Conservation (phyloP, 106 monocot genomes). For the Hemerocallis citrina region DNA sequence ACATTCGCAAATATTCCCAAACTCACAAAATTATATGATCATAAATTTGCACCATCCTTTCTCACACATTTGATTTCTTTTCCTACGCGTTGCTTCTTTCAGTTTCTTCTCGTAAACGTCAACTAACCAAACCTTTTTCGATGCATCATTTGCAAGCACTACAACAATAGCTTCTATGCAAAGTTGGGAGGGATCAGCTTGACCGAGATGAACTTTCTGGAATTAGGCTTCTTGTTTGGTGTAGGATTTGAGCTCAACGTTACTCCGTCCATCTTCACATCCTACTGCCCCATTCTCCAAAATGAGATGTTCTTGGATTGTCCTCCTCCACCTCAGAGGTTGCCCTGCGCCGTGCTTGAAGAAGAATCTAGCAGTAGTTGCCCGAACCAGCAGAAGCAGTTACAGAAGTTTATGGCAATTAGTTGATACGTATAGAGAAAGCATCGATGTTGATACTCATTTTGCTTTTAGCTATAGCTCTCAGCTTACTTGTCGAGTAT, state of each 20-base stretch:
- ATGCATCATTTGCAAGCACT: slow-evolving; percentile 26
- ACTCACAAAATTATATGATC: too few relatives aligned
- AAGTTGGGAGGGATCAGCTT: slow-evolving; percentile 68
- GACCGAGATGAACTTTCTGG: slow-evolving; percentile 68
- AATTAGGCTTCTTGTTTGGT: slow-evolving; percentile 69
- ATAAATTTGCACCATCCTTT: too few relatives aligned
- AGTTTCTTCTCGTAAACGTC: neutral
- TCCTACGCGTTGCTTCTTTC: neutral
- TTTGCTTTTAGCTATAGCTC: too few relatives aligned
- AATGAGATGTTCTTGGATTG: slow-evolving; percentile 35
- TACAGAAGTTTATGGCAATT: slow-evolving; percentile 4
- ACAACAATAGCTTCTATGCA: slow-evolving; percentile 73
- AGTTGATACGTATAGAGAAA: too few relatives aligned
- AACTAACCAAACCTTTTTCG: too few relatives aligned
- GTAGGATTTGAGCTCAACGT: slow-evolving; percentile 61
- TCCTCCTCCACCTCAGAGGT: slow-evolving; percentile 6
- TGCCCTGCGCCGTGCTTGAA: slow-evolving; percentile 11
- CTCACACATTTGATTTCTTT: neutral
- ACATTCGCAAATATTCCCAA: too few relatives aligned
- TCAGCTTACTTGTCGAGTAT: too few relatives aligned
- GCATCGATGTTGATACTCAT: too few relatives aligned
- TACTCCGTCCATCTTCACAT: slow-evolving; percentile 36
- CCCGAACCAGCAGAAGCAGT: slow-evolving; percentile 12
- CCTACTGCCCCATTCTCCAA: slow-evolving; percentile 55
- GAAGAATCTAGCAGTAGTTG: slow-evolving; percentile 8